Base-by-base conservation (phyloP, 768 basidiomycete genomes). In the Amanita rubescens region DNA sequence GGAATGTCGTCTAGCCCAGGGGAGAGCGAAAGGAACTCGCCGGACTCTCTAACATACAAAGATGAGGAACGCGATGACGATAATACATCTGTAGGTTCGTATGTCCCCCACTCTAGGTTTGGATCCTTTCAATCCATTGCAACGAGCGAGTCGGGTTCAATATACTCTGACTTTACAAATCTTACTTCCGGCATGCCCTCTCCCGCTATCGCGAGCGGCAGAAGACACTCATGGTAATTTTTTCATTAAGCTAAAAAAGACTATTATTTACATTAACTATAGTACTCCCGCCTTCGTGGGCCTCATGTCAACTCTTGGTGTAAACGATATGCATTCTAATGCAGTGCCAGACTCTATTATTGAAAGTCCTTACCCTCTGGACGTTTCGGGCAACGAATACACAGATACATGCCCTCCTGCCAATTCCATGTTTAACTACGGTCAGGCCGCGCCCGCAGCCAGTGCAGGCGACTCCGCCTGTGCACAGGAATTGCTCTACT, bases 91-190 rank as follows among this genome's bases (percentile, higher is more conserved):
- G 69, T 79, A 19, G 68, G 69, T 17, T 75, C 76, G 11, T 82
- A 76, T 56, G 74, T 71, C 37, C 69, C 74, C 7, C 74, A 72
- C 46, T 77, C 82, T 30, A 69, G 83, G 57, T 85, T 84, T 60
- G 76, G 80, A 3, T 85, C 82, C 2, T 76, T 84, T 54, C 76
- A 76, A 3, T 83, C 82, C 8, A 66, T 82, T 35, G 75, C 77
- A 7, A 80, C 80, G 22, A 83, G 81, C 62, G 81, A 84, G 44
- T 77, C 82, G 0, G 79, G 77, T 56, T 71, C 72, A 6, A 72
- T 76, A 57, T 78, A 70, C 46, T 72, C 78, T 7, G 77, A 80
- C 68, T 74, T 42, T 17, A 41, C 48, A 17, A 39, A 33, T 17
- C 69, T 55, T 70, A 67, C 33, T 67, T 67, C 59, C 65, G 66